A percentile compares a stretch with the other conserved stretches of the same genome.
Evolutionary conservation across 331 rosid genomes (phyloP).

Genomic region (Malus hybrid): DNA sequence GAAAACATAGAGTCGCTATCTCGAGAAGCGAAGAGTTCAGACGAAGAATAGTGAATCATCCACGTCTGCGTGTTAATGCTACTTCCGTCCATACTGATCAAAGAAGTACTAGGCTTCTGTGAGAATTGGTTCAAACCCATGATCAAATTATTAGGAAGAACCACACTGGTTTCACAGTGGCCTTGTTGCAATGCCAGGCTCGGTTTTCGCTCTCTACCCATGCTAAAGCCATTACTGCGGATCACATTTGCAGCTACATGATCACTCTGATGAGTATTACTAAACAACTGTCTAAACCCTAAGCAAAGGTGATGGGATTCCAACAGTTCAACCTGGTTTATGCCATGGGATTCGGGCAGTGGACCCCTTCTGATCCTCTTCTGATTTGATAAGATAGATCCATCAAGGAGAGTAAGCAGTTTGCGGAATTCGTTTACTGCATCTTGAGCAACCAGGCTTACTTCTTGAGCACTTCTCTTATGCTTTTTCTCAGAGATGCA

Average conservation of each 20-base stretch:
- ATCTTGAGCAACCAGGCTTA: slow-evolving; percentile 9
- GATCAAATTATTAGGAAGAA: slow-evolving; percentile 1
- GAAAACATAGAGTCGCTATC: slow-evolving; percentile 5
- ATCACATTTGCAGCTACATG: neutral
- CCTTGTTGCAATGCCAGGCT: neutral
- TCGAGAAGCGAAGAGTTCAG: neutral
- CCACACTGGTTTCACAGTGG: neutral
- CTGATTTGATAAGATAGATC: slow-evolving; percentile 7
- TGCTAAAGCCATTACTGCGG: neutral
- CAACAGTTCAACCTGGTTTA: slow-evolving; percentile 20
- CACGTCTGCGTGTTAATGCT: neutral
- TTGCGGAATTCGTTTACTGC: slow-evolving; percentile 14
- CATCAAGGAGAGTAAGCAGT: slow-evolving; percentile 13
- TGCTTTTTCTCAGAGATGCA: slow-evolving; percentile 8
- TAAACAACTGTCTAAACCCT: neutral
- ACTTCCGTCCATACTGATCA: slow-evolving; percentile 8
- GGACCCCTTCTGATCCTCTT: slow-evolving; percentile 25
- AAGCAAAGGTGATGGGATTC: slow-evolving; percentile 1
- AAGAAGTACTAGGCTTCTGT: slow-evolving; percentile 4
- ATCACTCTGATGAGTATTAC: neutral
- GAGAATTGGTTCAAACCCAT: slow-evolving; percentile 10
- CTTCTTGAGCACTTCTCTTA: slow-evolving; percentile 15
- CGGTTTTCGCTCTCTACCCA: neutral
- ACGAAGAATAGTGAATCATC: neutral
- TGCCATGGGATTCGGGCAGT: slow-evolving; percentile 6